phyloP scores from a whole-genome alignment of 108 stramenopile species.

The Skeletonema menzelii region DNA sequence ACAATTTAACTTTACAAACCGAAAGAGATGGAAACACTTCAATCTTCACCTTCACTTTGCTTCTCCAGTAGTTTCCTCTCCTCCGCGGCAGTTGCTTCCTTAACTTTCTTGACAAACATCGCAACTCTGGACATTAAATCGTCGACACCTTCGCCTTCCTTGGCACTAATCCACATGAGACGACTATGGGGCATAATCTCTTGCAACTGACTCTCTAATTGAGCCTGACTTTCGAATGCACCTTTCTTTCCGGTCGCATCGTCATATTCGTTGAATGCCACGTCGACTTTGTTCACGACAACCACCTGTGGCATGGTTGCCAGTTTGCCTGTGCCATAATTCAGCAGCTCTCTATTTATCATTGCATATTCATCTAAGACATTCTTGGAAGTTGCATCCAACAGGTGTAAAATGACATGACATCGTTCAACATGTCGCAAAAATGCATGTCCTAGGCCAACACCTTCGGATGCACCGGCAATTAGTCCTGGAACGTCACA shows the following conservation, averaged over 20 bases:
- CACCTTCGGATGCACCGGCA: conserved; percentile 84
- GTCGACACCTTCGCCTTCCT: conserved; percentile 84
- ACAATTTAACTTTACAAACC: background rate
- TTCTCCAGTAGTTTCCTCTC: conserved; percentile 1
- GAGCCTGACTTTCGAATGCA: conserved; percentile 28
- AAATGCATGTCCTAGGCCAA: conserved; percentile 92
- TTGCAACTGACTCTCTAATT: conserved; percentile 58
- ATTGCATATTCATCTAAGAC: conserved; percentile 91
- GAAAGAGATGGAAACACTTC: background rate
- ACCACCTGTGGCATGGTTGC: conserved; percentile 94
- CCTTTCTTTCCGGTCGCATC: background rate
- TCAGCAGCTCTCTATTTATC: conserved; percentile 90
- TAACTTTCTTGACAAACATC: conserved; percentile 85
- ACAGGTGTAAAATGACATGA: conserved; percentile 92
- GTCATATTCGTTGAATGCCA: conserved; percentile 17
- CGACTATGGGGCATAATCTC: conserved; percentile 78
- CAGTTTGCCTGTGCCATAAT: conserved; percentile 88
- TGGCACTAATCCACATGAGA: conserved; percentile 90
- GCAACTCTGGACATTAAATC: conserved; percentile 84
- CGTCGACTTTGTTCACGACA: conserved; percentile 95
- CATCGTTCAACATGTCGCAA: conserved; percentile 93
- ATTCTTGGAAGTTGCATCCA: conserved; percentile 90
- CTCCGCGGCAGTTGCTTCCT: conserved; percentile 29
- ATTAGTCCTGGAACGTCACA: conserved; percentile 94
- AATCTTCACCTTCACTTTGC: background rate